phyloP scores from a whole-genome alignment of 768 basidiomycete genomes.

The Suillus plorans region DNA sequence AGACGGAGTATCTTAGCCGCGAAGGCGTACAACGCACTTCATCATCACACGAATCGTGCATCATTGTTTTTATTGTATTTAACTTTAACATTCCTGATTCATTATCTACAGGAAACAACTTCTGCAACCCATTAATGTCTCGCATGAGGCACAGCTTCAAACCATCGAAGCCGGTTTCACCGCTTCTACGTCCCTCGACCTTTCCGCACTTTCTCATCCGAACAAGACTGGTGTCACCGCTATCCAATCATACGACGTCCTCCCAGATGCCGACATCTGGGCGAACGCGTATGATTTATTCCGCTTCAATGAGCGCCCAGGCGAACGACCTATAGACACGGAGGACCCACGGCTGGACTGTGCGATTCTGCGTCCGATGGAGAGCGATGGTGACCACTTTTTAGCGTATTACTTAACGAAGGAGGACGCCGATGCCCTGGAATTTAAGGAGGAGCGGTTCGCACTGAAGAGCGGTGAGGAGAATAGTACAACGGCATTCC shows the following conservation, averaged over 20 bases:
- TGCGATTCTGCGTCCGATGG: conserved; percentile 84
- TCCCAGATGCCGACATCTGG: conserved; percentile 87
- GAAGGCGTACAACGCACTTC: conserved; percentile 48
- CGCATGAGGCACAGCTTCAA: conserved; percentile 68
- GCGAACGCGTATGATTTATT: conserved; percentile 88
- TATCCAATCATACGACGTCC: conserved; percentile 77
- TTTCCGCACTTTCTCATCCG: conserved; percentile 67
- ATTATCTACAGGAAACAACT: conserved; percentile 44
- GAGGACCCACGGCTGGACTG: conserved; percentile 83
- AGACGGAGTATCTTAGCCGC: conserved; percentile 85
- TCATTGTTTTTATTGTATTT: conserved; percentile 9
- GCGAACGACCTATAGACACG: conserved; percentile 67
- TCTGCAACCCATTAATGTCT: conserved; percentile 62
- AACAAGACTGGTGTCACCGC: conserved; percentile 75
- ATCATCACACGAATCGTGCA: conserved; percentile 56
- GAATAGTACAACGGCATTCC: conserved; percentile 67
- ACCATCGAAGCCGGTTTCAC: conserved; percentile 79
- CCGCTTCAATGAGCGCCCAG: conserved; percentile 81
- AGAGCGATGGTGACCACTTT: conserved; percentile 86
- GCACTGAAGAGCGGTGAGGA: conserved; percentile 51
- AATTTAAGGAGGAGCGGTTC: conserved; percentile 60
- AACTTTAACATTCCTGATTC: neutral
- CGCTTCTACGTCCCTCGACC: conserved; percentile 54
- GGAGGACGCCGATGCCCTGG: conserved; percentile 67
- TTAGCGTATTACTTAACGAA: conserved; percentile 80